Evolutionary conservation across 2,329 filamentous ascomycete genomes (phyloP).

Genomic region (Colletotrichum theobromicola): DNA sequence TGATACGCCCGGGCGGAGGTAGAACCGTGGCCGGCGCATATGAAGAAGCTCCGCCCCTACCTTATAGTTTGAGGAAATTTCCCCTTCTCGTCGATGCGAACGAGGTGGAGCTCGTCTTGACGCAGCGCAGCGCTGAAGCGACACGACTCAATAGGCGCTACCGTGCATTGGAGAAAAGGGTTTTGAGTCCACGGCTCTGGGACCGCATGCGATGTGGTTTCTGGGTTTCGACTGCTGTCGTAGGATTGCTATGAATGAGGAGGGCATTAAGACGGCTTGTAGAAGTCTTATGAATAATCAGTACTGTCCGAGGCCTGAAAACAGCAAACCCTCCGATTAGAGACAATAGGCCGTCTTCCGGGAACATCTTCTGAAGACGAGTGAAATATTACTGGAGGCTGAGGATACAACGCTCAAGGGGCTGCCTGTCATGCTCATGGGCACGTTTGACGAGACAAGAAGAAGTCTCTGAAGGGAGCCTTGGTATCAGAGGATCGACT

Average conservation of each 20-base stretch:
- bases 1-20: background rate
- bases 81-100: conserved; percentile 43
- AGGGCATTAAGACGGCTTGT: background rate
- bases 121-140: conserved; percentile 24
- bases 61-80: background rate
- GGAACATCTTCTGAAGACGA: background rate
- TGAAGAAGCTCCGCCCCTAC: background rate
- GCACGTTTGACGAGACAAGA: background rate
- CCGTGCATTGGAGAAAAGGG: background rate
- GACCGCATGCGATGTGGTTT: background rate
- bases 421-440: background rate
- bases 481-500: background rate
- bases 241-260: background rate
- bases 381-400: background rate
- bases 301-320: background rate
- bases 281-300: background rate
- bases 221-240: background rate
- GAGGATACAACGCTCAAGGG: background rate
- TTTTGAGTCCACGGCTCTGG: background rate
- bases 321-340: background rate
- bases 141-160: background rate
- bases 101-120: conserved; percentile 62
- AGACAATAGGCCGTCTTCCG: background rate
- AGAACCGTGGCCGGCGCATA: background rate
- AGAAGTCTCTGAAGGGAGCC: background rate